A percentile compares a stretch with the other conserved stretches of the same genome.
Evolutionary conservation across 257 asterid species (phyloP).

Genomic region (Lantana camara): DNA sequence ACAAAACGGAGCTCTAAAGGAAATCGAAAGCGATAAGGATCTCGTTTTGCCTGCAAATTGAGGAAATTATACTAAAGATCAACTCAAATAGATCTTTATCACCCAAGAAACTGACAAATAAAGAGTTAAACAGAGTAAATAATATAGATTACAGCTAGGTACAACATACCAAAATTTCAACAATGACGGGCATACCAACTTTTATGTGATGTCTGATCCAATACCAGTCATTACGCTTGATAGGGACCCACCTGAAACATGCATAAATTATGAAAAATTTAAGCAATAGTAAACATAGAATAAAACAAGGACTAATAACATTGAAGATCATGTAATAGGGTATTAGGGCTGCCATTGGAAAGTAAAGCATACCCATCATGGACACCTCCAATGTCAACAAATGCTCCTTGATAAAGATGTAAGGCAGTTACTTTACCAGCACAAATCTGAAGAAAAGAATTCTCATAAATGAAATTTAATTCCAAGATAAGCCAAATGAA

Average conservation of each 20-base stretch:
- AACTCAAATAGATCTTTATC: constrained; percentile 11
- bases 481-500: not conserved
- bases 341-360: constrained; percentile 16
- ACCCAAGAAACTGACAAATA: constrained; percentile 5
- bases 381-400: constrained; percentile 96
- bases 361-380: constrained; percentile 76
- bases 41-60: constrained; percentile 88
- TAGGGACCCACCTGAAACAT: constrained; percentile 89
- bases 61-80: constrained; percentile 29
- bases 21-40: constrained; percentile 91
- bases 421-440: constrained; percentile 87
- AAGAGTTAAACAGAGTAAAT: constrained; percentile 9
- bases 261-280: constrained; percentile 25
- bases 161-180: constrained; percentile 83
- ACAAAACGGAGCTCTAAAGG: constrained; percentile 96
- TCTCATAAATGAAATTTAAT: constrained; percentile 13
- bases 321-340: too few relatives aligned
- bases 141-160: not conserved
- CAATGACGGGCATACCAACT: constrained; percentile 89
- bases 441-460: constrained; percentile 61
- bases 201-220: constrained; percentile 98
- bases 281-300: constrained; percentile 10
- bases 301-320: not conserved
- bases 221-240: constrained; percentile 97
- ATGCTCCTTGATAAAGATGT: constrained; percentile 98